These are phyloP conservation scores for Rhodamnia rubescens DNA, from an alignment of 345 rosid genomes.

Conservation along the genomic window DNA sequence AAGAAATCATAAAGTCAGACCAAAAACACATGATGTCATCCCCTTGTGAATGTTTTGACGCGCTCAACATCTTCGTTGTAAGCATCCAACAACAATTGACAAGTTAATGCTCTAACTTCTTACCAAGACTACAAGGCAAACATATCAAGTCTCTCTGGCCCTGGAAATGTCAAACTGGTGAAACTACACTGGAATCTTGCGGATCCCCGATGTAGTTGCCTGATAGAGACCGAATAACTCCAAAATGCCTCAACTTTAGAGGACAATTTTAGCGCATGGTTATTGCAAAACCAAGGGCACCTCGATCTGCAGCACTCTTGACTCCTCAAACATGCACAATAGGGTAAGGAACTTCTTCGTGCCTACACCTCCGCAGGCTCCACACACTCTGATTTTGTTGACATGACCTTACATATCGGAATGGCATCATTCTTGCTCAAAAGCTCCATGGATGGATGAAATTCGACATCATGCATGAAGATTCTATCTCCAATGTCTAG, in stretches of 20 bases:
- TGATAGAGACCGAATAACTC: not conserved
- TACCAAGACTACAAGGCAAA: not conserved
- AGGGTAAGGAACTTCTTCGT: not conserved
- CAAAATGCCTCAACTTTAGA: not conserved
- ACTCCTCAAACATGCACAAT: not conserved
- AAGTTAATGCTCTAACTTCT: not conserved
- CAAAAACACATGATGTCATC: not conserved
- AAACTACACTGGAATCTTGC: not conserved
- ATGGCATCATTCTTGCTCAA: slow-evolving; percentile 57
- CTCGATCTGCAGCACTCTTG: not conserved
- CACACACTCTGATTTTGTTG: slow-evolving; percentile 24
- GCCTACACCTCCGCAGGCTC: slow-evolving; percentile 17
- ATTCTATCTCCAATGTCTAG: slow-evolving; percentile 70
- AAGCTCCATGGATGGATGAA: slow-evolving; percentile 69
- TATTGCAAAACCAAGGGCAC: not conserved
- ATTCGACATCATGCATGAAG: slow-evolving; percentile 38
- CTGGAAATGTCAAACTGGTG: not conserved
- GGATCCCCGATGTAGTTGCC: not conserved
- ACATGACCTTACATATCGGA: slow-evolving; percentile 71
- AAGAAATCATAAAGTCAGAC: not conserved
- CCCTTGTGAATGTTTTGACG: not conserved
- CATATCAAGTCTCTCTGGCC: not conserved
- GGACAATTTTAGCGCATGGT: not conserved
- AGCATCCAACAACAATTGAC: not conserved
- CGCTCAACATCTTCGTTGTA: not conserved